phyloP scores from a whole-genome alignment of 2,329 filamentous ascomycete species.

The Exophiala lecanii-corni region DNA sequence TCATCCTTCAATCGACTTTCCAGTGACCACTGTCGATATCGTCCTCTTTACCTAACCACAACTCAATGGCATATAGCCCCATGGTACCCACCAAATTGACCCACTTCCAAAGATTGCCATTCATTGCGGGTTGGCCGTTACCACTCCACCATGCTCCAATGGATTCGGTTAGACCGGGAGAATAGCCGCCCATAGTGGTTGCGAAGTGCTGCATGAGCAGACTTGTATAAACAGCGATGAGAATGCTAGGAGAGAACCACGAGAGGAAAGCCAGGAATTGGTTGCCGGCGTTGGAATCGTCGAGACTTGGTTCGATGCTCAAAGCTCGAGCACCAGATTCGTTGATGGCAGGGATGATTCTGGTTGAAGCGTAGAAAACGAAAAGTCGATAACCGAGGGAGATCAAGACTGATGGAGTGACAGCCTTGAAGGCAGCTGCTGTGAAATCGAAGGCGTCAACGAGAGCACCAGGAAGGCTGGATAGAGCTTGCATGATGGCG shows the following conservation, averaged over 20 bases:
- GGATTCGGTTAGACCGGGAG: conserved; percentile 47
- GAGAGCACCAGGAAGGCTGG: conserved; percentile 75
- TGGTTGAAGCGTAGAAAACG: conserved; percentile 90
- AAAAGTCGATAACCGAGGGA: conserved; percentile 89
- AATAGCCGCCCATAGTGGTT: conserved; percentile 55
- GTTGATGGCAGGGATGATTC: conserved; percentile 89
- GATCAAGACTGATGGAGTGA: conserved; percentile 92
- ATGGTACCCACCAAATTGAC: conserved; percentile 86
- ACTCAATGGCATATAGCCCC: conserved; percentile 81
- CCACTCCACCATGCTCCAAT: conserved; percentile 71
- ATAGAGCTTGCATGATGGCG: conserved; percentile 77
- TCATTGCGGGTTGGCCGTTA: conserved; percentile 68
- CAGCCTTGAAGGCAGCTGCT: conserved; percentile 87
- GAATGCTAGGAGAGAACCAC: conserved; percentile 90
- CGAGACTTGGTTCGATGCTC: conserved; percentile 76
- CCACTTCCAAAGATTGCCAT: conserved; percentile 89
- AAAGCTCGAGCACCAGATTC: conserved; percentile 79
- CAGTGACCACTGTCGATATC: conserved; percentile 80
- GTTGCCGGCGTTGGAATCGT: conserved; percentile 78
- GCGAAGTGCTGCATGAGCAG: conserved; percentile 93
- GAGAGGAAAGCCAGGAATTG: conserved; percentile 77
- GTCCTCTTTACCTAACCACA: conserved; percentile 74
- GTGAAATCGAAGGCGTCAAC: conserved; percentile 82
- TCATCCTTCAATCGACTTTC: conserved; percentile 79
- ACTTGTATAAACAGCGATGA: conserved; percentile 95